Evolutionary conservation across 805 yeast species (phyloP).

Genomic region (Torulaspora indica): DNA sequence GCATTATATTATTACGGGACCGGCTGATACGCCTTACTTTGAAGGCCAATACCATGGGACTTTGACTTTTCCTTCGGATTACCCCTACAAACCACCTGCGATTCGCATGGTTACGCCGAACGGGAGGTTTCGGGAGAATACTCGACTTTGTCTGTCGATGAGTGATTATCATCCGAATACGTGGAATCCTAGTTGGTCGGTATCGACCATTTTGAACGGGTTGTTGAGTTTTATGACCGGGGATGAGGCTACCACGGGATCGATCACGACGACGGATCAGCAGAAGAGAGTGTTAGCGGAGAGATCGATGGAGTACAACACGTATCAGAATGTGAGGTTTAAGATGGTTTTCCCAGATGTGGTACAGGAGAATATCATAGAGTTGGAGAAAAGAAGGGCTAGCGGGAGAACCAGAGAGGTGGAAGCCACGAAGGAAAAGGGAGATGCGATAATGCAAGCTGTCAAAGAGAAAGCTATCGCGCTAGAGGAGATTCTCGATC

Average conservation of each 20-base stretch:
- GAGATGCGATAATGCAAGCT: constrained; percentile 30
- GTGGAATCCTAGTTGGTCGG: constrained; percentile 98
- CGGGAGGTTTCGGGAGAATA: constrained; percentile 78
- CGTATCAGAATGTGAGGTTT: constrained; percentile 53
- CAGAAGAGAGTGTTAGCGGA: constrained; percentile 54
- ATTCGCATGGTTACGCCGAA: constrained; percentile 86
- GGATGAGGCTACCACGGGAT: constrained; percentile 78
- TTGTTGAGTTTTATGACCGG: constrained; percentile 89
- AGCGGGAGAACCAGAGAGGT: constrained; percentile 8
- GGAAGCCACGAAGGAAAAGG: constrained; percentile 9
- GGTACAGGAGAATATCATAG: constrained; percentile 34
- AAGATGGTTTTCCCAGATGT: constrained; percentile 64
- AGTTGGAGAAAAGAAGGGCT: constrained; percentile 25
- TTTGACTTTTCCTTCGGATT: constrained; percentile 75
- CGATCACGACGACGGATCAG: constrained; percentile 58
- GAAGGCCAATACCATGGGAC: constrained; percentile 89
- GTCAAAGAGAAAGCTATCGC: constrained; percentile 34
- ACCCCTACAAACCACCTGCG: constrained; percentile 89
- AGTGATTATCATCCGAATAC: constrained; percentile 91
- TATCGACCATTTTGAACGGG: constrained; percentile 81
- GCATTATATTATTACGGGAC: constrained; percentile 91
- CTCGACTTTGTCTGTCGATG: constrained; percentile 83
- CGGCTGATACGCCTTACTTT: constrained; percentile 81
- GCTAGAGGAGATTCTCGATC: constrained; percentile 46
- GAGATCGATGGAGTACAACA: constrained; percentile 58